Percentiles rank a stretch among this genome's conserved stretches.
phyloP scores from a whole-genome alignment of 2,329 filamentous ascomycete genomes.

The Diaporthe ampelina region DNA sequence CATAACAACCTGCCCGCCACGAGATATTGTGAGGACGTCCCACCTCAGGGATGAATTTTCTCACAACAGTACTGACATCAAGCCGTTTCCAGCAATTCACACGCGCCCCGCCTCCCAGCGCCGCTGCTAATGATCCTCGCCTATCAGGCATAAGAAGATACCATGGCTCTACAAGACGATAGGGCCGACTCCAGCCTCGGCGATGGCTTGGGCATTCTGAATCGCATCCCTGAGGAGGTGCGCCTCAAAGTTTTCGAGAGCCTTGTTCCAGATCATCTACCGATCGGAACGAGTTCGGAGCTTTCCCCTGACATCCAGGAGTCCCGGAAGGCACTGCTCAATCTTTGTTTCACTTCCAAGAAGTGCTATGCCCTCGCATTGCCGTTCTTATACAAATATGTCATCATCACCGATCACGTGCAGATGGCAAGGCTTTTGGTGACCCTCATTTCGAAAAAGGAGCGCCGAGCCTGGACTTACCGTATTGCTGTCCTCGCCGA shows the following conservation, averaged over 20 bases:
- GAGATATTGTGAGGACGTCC: too few relatives aligned
- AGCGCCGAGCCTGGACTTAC: neutral
- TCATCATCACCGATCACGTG: neutral
- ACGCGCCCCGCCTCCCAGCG: too few relatives aligned
- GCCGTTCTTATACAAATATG: neutral
- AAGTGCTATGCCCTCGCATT: neutral
- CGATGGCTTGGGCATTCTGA: too few relatives aligned
- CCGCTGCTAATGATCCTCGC: too few relatives aligned
- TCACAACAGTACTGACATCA: neutral
- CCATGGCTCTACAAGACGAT: neutral
- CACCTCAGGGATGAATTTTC: neutral
- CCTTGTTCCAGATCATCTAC: neutral
- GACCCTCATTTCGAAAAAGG: accelerated
- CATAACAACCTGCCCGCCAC: too few relatives aligned
- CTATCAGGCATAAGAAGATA: neutral
- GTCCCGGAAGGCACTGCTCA: neutral
- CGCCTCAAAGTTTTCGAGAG: neutral
- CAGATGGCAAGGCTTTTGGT: neutral
- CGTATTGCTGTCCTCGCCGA: neutral
- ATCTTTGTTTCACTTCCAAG: neutral
- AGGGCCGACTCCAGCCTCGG: neutral
- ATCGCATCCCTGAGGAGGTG: neutral
- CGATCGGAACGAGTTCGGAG: accelerated
- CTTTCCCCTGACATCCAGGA: neutral
- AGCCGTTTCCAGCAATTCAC: neutral